These are phyloP conservation scores for Neospermospora avenae DNA, from an alignment of 2,329 filamentous ascomycete genomes.

Conservation along the genomic window DNA sequence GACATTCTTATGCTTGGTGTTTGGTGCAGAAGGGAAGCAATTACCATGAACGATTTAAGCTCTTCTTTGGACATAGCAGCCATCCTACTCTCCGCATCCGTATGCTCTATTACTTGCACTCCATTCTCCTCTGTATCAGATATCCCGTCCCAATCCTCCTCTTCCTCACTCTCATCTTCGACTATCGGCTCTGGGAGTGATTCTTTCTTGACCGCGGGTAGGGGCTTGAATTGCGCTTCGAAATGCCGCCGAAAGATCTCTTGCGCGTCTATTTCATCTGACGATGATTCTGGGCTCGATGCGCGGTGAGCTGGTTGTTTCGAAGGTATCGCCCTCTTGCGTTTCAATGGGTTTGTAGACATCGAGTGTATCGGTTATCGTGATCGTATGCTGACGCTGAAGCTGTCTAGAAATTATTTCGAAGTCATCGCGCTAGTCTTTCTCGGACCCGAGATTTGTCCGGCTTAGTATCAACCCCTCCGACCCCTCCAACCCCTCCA, in stretches of 20 bases:
- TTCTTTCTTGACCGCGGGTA: constrained; percentile 42
- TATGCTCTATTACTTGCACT: constrained; percentile 45
- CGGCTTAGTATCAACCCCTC: not conserved
- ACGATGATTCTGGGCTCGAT: constrained; percentile 23
- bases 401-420: constrained; percentile 4
- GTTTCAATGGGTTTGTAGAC: constrained; percentile 42
- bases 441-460: not conserved
- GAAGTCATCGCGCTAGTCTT: not conserved
- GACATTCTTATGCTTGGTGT: too few species aligned
- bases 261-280: constrained; percentile 53
- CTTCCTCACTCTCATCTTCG: constrained; percentile 36
- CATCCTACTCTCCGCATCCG: constrained; percentile 27
- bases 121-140: constrained; percentile 47
- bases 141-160: constrained; percentile 61
- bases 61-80: constrained; percentile 61
- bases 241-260: constrained; percentile 82
- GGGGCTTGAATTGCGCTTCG: constrained; percentile 79
- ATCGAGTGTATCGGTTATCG: constrained; percentile 15
- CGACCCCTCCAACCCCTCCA: not conserved
- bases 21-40: too few species aligned
- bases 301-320: constrained; percentile 5
- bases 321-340: constrained; percentile 41
- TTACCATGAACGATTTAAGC: constrained; percentile 75
- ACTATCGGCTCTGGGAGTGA: constrained; percentile 14
- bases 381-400: not conserved